Conservation (phyloP, 2,329 filamentous ascomycete species). For the Alternaria brassicicola region DNA sequence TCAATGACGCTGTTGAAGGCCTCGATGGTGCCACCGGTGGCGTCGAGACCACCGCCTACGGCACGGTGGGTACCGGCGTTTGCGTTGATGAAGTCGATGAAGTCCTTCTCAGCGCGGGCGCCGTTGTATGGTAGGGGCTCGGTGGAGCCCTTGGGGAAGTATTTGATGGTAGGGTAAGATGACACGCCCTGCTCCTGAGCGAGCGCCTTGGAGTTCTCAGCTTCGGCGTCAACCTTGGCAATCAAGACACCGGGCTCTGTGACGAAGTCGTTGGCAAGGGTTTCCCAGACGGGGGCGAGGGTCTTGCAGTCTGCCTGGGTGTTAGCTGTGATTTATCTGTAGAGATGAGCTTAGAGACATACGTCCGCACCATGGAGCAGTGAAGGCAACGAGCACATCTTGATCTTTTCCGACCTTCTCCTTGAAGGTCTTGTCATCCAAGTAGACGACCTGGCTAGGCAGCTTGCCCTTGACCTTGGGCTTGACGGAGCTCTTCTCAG, state of each 20-base stretch:
- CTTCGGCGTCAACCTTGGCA: conserved; percentile 95
- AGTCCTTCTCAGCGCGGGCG: conserved; percentile 75
- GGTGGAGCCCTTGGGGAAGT: conserved; percentile 85
- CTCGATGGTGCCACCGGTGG: conserved; percentile 80
- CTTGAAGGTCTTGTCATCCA: conserved; percentile 81
- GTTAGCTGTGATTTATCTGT: conserved; percentile 13
- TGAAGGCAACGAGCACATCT: conserved; percentile 93
- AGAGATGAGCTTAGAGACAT: conserved; percentile 54
- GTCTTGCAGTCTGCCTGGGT: conserved; percentile 83
- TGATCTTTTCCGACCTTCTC: conserved; percentile 80
- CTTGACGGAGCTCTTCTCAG: conserved; percentile 85
- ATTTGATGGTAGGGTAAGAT: conserved; percentile 97
- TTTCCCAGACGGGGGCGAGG: conserved; percentile 89
- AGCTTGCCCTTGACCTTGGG: conserved; percentile 74
- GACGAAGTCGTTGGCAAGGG: conserved; percentile 79
- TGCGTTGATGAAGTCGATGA: conserved; percentile 83
- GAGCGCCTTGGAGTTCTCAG: conserved; percentile 79
- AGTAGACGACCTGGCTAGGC: conserved; percentile 76
- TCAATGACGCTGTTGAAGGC: conserved; percentile 76
- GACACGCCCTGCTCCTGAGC: conserved; percentile 77
- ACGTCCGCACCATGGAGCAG: conserved; percentile 98
- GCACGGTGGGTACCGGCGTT: conserved; percentile 87
- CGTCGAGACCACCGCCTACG: conserved; percentile 79
- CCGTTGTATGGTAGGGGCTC: conserved; percentile 74
- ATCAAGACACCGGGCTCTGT: conserved; percentile 80